These are phyloP conservation scores for Vigna reflexopilosa DNA, from an alignment of 306 rosid genomes.

Conservation along the genomic window DNA sequence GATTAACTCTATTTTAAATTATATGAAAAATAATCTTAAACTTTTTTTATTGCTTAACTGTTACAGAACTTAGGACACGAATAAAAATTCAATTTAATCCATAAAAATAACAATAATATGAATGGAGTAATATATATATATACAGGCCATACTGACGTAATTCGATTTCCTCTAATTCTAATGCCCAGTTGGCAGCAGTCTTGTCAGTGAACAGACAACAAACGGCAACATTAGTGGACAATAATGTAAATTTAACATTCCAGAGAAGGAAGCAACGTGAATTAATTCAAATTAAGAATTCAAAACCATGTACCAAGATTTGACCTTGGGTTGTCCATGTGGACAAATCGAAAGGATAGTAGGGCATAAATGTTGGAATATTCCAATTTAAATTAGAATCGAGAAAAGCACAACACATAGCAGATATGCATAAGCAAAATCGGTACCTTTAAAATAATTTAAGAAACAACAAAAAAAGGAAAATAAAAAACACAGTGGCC, in stretches of 20 bases:
- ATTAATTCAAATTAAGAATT: constrained; percentile 30
- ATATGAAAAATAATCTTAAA: constrained; percentile 1
- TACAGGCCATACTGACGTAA: not conserved
- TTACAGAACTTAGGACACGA: not conserved
- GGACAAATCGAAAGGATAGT: constrained; percentile 42
- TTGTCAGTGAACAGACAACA: constrained; percentile 20
- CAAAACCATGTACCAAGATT: constrained; percentile 30
- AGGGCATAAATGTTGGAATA: constrained; percentile 55
- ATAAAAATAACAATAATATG: not conserved
- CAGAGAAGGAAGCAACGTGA: constrained; percentile 14
- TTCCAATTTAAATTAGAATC: constrained; percentile 45
- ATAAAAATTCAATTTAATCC: not conserved
- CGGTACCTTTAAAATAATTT: not conserved
- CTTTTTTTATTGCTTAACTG: not conserved
- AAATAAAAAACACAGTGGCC: constrained; percentile 22
- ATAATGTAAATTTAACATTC: constrained; percentile 30
- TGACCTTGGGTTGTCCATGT: constrained; percentile 39
- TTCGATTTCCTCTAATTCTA: not conserved
- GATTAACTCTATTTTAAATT: not conserved
- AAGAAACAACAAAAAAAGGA: not conserved
- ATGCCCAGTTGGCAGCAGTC: constrained; percentile 36
- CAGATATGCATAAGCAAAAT: constrained; percentile 35
- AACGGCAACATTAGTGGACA: constrained; percentile 11
- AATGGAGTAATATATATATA: not conserved
- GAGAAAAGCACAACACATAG: constrained; percentile 29